phyloP scores from a whole-genome alignment of 345 rosid genomes.

The Salix purpurea region DNA sequence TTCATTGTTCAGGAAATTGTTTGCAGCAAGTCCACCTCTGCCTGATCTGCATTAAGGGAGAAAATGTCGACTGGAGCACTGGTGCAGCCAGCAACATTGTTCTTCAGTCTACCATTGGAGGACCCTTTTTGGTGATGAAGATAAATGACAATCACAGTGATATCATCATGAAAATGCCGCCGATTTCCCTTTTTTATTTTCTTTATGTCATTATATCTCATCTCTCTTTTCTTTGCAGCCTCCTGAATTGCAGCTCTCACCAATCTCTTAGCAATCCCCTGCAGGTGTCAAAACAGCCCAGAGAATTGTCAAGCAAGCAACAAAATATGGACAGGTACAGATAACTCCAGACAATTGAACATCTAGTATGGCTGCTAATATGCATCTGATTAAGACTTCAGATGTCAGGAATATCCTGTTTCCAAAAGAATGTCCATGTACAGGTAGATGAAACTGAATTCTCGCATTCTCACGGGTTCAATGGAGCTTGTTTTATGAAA shows the following conservation, averaged over 20 bases:
- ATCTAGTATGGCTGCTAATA: background rate
- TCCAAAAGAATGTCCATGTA: background rate
- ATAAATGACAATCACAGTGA: slow-evolving; percentile 26
- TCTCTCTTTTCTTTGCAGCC: slow-evolving; percentile 32
- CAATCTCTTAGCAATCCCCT: slow-evolving; percentile 36
- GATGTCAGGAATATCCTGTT: background rate
- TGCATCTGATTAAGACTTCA: background rate
- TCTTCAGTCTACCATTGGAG: slow-evolving; percentile 19
- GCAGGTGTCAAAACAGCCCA: background rate
- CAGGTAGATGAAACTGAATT: background rate
- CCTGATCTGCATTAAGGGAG: slow-evolving; percentile 52
- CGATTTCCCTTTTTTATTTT: slow-evolving; percentile 21
- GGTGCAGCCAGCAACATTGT: slow-evolving; percentile 39
- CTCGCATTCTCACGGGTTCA: background rate
- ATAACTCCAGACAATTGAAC: background rate
- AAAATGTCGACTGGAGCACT: slow-evolving; percentile 70
- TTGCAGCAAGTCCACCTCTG: slow-evolving; percentile 30
- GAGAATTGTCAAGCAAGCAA: background rate
- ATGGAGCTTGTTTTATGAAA: background rate
- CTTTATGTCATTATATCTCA: slow-evolving; percentile 31
- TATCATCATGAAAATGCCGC: slow-evolving; percentile 32
- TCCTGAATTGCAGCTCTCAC: slow-evolving; percentile 30
- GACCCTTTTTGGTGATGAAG: slow-evolving; percentile 52
- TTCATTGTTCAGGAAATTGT: slow-evolving; percentile 8
- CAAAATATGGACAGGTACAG: background rate